A percentile compares a stretch with the other conserved stretches of the same genome.
Conservation (phyloP, 495 filamentous ascomycete genomes). For the Neurospora sp. region DNA sequence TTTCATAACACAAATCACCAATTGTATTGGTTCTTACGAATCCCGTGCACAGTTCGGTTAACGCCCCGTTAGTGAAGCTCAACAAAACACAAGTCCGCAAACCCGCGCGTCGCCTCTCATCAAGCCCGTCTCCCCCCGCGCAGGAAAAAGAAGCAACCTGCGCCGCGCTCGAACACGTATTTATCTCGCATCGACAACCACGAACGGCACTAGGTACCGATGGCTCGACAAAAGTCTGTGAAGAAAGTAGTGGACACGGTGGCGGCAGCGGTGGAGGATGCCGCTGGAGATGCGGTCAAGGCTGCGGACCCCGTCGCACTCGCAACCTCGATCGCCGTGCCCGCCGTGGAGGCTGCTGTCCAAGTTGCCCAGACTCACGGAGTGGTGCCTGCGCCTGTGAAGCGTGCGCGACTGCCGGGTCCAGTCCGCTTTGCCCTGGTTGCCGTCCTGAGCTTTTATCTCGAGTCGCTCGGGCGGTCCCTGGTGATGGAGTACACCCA, state of each 20-base stretch:
- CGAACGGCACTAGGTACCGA: neutral
- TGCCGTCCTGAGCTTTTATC: constrained; percentile 49
- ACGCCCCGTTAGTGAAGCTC: neutral
- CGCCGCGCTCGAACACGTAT: neutral
- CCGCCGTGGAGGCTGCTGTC: neutral
- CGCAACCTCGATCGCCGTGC: neutral
- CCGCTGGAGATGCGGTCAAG: neutral
- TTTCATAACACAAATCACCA: neutral
- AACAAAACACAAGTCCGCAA: neutral
- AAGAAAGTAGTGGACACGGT: neutral
- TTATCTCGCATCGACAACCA: neutral
- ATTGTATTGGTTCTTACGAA: neutral
- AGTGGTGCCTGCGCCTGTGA: neutral
- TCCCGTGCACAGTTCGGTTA: neutral
- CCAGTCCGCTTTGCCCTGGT: constrained; percentile 52
- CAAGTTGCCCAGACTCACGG: neutral
- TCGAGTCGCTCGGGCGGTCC: constrained; percentile 48
- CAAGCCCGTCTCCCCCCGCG: neutral
- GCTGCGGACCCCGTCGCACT: neutral
- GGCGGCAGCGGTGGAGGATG: neutral
- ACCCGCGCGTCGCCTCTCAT: neutral
- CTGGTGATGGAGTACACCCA: constrained; percentile 36
- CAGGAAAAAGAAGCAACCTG: neutral
- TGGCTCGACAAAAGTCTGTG: neutral
- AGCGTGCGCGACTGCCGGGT: constrained; percentile 36